Base-by-base conservation (phyloP, 2,329 filamentous ascomycete genomes). In the Nigrospora sphaerica region DNA sequence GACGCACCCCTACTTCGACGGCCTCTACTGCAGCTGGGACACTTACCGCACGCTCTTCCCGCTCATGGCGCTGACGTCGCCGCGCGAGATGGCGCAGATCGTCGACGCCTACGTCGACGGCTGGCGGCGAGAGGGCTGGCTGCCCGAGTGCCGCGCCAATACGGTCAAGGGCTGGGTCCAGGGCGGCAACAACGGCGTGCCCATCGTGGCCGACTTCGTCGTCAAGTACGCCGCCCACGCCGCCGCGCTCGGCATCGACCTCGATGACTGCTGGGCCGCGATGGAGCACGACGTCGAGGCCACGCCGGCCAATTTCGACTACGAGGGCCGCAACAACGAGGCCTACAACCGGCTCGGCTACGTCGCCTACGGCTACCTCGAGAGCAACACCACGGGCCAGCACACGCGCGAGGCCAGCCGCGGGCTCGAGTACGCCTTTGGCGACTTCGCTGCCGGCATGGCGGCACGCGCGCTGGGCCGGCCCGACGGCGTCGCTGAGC, bases 1-100 rank as follows among this genome's bases (percentile, higher is more conserved):
- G 3, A 3, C 11, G 32, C 40, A 42, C 32, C 40, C 40, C 4
- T 42, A 42, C 12, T 42, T 42, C 13, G 40, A 42, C 32, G 40
- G 40, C 2, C 17, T 42, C 7, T 42, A 47, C 45, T 47, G 45
- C 40, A 47, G 45, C 34, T 42, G 40, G 40, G 40, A 42, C 13
- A 42, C 40, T 2, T 42, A 42, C 32, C 40, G 40, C 32, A 42
- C 40, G 16, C 32, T 42, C 3, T 42, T 42, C 32, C 40, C 40
- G 7, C 40, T 42, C 7, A n/a, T 42, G 40, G 32, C 40, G 12
- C 40, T 42, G 31, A 42, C 40, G 9, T 42, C 40, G 9, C 40
- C 40, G 17, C 32, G 32, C 6, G 40, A 42, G 32, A 42, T 42
- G 40, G 40, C 40, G 4, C 16, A 42, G 40, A 42, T 42, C 17